Evolutionary conservation across 2,329 filamentous ascomycete genomes (phyloP).

Genomic region (Alternaria rosae): DNA sequence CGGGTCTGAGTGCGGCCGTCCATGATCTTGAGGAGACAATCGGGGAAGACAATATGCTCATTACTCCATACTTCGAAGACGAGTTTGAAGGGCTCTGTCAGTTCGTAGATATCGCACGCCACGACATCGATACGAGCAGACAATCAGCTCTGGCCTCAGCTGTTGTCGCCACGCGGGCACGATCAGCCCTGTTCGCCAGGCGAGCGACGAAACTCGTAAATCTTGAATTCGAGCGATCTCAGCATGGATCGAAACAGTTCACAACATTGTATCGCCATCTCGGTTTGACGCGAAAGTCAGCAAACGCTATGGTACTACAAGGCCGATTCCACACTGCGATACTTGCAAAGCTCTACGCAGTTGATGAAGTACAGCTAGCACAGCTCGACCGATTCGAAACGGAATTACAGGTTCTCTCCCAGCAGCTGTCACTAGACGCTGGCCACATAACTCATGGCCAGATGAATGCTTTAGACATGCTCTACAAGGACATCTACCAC

Average conservation of each 20-base stretch:
- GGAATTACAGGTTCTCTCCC: conserved; percentile 50
- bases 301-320: conserved; percentile 34
- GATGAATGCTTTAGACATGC: conserved; percentile 30
- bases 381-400: conserved; percentile 52
- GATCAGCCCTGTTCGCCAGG: conserved; percentile 45
- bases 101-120: conserved; percentile 40
- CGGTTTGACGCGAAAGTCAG: conserved; percentile 30
- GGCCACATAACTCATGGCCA: conserved; percentile 45
- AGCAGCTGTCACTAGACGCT: conserved; percentile 45
- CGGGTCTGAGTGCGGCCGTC: conserved; percentile 36
- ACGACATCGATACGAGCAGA: conserved; percentile 10
- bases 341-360: conserved; percentile 35
- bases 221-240: conserved; percentile 12
- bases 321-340: conserved; percentile 40
- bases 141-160: conserved; percentile 6
- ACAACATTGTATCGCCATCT: conserved; percentile 34
- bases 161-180: conserved; percentile 31
- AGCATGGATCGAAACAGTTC: conserved; percentile 26
- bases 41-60: conserved; percentile 32
- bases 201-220: conserved; percentile 42
- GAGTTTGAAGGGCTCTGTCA: conserved; percentile 51
- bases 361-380: conserved; percentile 49
- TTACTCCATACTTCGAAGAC: conserved; percentile 46
- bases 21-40: conserved; percentile 40
- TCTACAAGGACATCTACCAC: conserved; percentile 34